Conservation (phyloP, 208 protist species). For the Tritrichomonas musculus region DNA sequence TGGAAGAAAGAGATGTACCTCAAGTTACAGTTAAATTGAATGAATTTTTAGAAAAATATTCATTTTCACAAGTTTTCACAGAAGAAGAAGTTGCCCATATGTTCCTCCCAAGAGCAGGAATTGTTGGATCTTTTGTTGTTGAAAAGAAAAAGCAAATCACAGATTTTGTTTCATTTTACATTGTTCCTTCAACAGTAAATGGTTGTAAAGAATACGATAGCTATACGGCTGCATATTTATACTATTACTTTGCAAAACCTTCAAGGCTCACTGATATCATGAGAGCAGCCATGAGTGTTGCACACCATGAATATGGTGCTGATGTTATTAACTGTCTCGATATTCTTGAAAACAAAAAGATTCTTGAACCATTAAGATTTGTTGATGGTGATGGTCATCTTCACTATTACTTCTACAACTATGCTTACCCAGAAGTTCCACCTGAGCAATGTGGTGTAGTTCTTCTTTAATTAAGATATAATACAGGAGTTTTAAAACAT, state of each 20-base stretch:
- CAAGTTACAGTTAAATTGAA: slow-evolving; percentile 63
- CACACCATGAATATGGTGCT: slow-evolving; percentile 59
- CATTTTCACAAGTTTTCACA: slow-evolving; percentile 71
- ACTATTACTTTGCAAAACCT: slow-evolving; percentile 84
- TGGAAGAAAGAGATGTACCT: slow-evolving; percentile 45
- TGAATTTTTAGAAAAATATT: slow-evolving; percentile 60
- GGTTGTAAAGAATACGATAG: slow-evolving; percentile 74
- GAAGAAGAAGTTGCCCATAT: slow-evolving; percentile 86
- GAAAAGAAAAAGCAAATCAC: slow-evolving; percentile 69
- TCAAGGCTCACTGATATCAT: slow-evolving; percentile 70
- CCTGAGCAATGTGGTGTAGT: slow-evolving; percentile 43
- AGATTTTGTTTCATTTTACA: slow-evolving; percentile 92
- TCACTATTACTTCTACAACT: slow-evolving; percentile 98
- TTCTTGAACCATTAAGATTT: slow-evolving; percentile 87
- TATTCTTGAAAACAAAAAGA: slow-evolving; percentile 75
- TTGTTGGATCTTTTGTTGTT: slow-evolving; percentile 87
- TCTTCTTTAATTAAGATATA: too few species aligned
- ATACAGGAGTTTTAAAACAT: too few species aligned
- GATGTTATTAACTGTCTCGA: slow-evolving; percentile 98
- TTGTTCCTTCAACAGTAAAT: slow-evolving; percentile 88
- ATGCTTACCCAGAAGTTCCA: slow-evolving; percentile 59
- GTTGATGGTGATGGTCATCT: slow-evolving; percentile 87
- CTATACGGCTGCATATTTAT: slow-evolving; percentile 84
- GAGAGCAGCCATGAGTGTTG: slow-evolving; percentile 47
- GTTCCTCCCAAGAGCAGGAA: slow-evolving; percentile 74